Conservation (phyloP, 108 stramenopile species). For the Bacterosira constricta region DNA sequence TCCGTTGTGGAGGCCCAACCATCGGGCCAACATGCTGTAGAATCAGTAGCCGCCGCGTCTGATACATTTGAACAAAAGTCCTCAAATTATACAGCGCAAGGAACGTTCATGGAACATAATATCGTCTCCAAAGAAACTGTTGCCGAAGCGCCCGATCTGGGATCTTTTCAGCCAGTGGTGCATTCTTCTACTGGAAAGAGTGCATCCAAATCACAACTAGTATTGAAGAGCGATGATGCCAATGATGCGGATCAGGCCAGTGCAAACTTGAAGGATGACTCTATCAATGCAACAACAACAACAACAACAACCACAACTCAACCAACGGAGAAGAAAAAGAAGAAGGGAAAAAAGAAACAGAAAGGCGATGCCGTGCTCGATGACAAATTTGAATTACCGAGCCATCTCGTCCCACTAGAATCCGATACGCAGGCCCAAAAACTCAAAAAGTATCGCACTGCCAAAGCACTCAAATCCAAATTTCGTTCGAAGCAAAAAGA, state of each 20-base stretch:
- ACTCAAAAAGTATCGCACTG: constrained; percentile 66
- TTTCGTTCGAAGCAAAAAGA: constrained; percentile 70
- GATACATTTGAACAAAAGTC: neutral
- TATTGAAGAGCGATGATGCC: constrained; percentile 1
- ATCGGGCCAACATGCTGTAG: neutral
- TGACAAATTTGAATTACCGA: constrained; percentile 67
- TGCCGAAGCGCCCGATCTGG: constrained; percentile 43
- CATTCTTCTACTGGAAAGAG: neutral
- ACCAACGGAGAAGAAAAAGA: constrained; percentile 24
- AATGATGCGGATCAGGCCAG: neutral
- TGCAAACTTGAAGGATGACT: neutral
- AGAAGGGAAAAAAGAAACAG: constrained; percentile 56
- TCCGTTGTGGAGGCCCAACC: neutral
- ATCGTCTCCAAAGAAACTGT: constrained; percentile 7
- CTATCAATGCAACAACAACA: neutral
- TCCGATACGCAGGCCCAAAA: constrained; percentile 72
- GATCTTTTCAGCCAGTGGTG: constrained; percentile 37
- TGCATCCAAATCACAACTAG: neutral
- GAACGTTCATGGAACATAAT: constrained; percentile 26
- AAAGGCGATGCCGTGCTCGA: constrained; percentile 29
- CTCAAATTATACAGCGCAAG: constrained; percentile 30
- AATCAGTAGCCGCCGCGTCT: neutral
- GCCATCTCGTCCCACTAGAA: constrained; percentile 69
- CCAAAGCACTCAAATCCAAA: constrained; percentile 82
- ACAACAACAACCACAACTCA: constrained; percentile 7